Evolutionary conservation across 2,329 filamentous ascomycete species (phyloP).

Genomic region (Colletotrichum australisinense): DNA sequence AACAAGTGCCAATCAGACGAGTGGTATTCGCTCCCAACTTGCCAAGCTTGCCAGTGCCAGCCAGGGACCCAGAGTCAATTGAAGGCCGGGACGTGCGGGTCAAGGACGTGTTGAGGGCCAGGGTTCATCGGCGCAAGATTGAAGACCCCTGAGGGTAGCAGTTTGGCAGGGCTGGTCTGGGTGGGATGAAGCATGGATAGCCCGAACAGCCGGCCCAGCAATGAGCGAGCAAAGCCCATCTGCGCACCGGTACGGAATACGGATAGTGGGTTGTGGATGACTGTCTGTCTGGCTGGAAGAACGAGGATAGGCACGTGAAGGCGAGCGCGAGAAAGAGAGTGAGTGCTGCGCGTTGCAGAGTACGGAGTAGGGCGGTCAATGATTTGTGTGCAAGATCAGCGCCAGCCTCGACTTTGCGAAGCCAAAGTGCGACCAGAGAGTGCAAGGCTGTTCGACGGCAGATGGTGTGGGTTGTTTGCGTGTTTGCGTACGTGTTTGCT

Average conservation of each 20-base stretch:
- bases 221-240: background rate
- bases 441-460: background rate
- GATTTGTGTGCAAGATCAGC: conserved; percentile 9
- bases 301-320: conserved; percentile 28
- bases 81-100: conserved; percentile 17
- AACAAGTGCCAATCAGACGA: conserved; percentile 15
- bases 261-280: background rate
- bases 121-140: conserved; percentile 1
- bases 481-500: background rate
- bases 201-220: background rate
- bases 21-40: background rate
- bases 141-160: conserved; percentile 14
- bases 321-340: background rate
- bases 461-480: background rate
- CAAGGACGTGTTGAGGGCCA: conserved; percentile 12
- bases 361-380: background rate
- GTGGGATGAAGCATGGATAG: background rate
- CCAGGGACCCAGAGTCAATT: background rate
- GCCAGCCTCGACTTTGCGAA: background rate
- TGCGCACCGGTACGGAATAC: background rate
- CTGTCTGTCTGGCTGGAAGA: conserved; percentile 5
- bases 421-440: background rate
- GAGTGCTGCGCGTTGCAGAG: background rate
- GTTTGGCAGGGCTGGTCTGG: conserved; percentile 20
- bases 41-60: no score